Evolutionary conservation across 2,329 filamentous ascomycete genomes (phyloP).

Genomic region (Pezicula carpinea): DNA sequence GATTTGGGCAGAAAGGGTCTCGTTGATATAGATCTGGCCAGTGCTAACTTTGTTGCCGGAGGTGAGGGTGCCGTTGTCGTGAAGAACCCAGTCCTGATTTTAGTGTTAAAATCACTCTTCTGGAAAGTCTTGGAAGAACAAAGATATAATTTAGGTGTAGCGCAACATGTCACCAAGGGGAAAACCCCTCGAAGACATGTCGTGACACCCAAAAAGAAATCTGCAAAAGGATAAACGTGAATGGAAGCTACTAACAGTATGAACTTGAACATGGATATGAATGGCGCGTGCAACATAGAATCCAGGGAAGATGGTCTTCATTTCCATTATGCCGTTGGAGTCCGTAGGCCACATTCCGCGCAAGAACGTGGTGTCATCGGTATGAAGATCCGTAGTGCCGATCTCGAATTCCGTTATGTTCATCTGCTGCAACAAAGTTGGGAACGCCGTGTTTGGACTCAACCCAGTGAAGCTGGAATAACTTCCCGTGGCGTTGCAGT

Average conservation of each 20-base stretch:
- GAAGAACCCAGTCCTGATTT: not conserved
- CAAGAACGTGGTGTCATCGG: slow-evolving; percentile 35
- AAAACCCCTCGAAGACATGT: too few species aligned
- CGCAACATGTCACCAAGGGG: too few species aligned
- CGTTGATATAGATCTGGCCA: not conserved
- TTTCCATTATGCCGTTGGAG: slow-evolving; percentile 34
- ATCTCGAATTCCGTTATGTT: slow-evolving; percentile 38
- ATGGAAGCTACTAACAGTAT: slow-evolving; percentile 18
- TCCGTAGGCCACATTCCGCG: slow-evolving; percentile 37
- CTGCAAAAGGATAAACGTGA: too few species aligned
- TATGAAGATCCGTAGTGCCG: slow-evolving; percentile 33
- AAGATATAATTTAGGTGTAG: too few species aligned
- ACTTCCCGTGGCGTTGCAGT: slow-evolving; percentile 40
- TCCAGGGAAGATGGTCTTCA: slow-evolving; percentile 37
- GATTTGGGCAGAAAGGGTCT: not conserved
- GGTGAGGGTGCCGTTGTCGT: not conserved
- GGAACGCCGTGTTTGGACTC: slow-evolving; percentile 8
- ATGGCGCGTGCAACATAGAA: slow-evolving; percentile 38
- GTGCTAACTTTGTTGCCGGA: not conserved
- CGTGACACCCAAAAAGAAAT: too few species aligned
- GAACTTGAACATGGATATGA: slow-evolving; percentile 44
- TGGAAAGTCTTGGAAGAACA: too few species aligned
- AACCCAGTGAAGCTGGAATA: slow-evolving; percentile 33
- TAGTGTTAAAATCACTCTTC: too few species aligned
- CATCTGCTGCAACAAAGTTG: slow-evolving; percentile 3